phyloP scores from a whole-genome alignment of 2,329 filamentous ascomycete genomes.

The Pezizomycotina sp. region DNA sequence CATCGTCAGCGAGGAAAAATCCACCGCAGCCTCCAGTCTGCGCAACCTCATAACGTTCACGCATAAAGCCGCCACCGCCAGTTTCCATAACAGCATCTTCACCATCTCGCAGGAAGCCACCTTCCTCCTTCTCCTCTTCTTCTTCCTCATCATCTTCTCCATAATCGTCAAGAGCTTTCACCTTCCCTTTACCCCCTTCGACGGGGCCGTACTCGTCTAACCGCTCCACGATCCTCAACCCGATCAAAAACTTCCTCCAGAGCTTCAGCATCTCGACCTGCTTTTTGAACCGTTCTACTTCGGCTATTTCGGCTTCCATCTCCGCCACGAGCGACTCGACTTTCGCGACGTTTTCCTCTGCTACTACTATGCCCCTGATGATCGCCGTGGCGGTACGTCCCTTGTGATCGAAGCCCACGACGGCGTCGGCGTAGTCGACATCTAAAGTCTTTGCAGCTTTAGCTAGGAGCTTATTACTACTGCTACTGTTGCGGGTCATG shows the following conservation, averaged over 20 bases:
- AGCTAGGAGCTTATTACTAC: constrained; percentile 36
- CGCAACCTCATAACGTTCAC: background rate
- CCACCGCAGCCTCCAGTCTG: constrained; percentile 3
- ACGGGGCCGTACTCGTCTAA: constrained; percentile 41
- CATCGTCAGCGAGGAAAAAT: constrained; percentile 29
- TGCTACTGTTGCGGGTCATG: constrained; percentile 5
- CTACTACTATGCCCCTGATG: constrained; percentile 59
- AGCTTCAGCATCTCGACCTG: constrained; percentile 30
- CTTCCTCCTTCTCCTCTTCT: constrained; percentile 17
- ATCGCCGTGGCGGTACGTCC: constrained; percentile 75
- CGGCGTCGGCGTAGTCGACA: constrained; percentile 74
- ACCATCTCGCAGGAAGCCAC: constrained; percentile 26
- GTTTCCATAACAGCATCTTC: constrained; percentile 3
- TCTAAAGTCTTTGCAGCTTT: constrained; percentile 59
- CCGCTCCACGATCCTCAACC: constrained; percentile 52
- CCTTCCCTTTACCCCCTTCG: constrained; percentile 16
- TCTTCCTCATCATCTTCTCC: constrained; percentile 38
- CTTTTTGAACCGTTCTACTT: constrained; percentile 8
- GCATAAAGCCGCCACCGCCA: constrained; percentile 2
- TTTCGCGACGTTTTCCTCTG: constrained; percentile 43
- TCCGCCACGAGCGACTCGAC: constrained; percentile 29
- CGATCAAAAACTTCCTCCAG: constrained; percentile 45
- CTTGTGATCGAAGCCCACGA: constrained; percentile 79
- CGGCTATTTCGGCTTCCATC: constrained; percentile 13
- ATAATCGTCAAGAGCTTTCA: constrained; percentile 18